Percentiles rank a stretch among this genome's conserved stretches.
phyloP scores from a whole-genome alignment of 2,329 filamentous ascomycete species.

The Amauroascus verrucosus region DNA sequence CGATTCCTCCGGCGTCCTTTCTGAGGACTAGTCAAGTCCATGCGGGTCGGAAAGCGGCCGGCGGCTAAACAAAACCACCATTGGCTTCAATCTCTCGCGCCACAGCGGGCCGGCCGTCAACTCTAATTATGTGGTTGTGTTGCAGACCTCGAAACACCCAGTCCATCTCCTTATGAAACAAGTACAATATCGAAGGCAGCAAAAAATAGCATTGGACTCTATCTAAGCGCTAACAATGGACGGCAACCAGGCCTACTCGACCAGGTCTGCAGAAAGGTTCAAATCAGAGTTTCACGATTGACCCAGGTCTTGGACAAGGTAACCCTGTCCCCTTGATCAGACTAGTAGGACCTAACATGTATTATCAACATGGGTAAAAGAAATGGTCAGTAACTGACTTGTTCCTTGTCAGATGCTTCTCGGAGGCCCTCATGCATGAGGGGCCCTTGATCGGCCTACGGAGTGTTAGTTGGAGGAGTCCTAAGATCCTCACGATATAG shows the following conservation, averaged over 20 bases:
- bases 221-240: conserved; percentile 4
- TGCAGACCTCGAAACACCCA: not conserved
- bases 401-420: conserved; percentile 5
- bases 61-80: conserved; percentile 10
- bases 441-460: not conserved
- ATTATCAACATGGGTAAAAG: conserved; percentile 7
- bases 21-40: not conserved
- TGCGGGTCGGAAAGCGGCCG: conserved; percentile 7
- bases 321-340: conserved; percentile 2
- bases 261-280: not conserved
- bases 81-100: conserved; percentile 6
- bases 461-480: not conserved
- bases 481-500: not conserved
- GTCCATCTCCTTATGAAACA: not conserved
- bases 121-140: conserved; percentile 5
- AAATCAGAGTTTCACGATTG: conserved; percentile 8
- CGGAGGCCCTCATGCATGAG: conserved; percentile 2
- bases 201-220: conserved; percentile 2
- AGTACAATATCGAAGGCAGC: not conserved
- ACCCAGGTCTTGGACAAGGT: conserved; percentile 3
- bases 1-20: not conserved
- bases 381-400: conserved; percentile 5
- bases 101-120: conserved; percentile 14
- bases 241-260: not conserved
- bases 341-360: conserved; percentile 8